phyloP scores from a whole-genome alignment of 331 rosid species.

The Malus hybrid region DNA sequence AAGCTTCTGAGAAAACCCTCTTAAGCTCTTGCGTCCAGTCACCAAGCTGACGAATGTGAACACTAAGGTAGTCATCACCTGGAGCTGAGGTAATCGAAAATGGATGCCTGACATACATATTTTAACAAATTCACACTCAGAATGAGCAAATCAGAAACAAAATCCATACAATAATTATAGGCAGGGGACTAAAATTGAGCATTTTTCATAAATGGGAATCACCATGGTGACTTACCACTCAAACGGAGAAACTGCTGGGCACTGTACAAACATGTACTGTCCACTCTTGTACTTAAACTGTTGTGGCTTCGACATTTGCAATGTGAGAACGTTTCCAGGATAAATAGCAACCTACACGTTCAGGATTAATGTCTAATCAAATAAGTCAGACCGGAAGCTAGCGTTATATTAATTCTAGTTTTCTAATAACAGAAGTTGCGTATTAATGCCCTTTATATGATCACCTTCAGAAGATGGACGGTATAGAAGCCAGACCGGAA shows the following conservation, averaged over 20 bases:
- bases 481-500: slow-evolving; percentile 83
- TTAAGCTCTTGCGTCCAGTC: slow-evolving; percentile 99
- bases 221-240: slow-evolving; percentile 62
- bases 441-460: slow-evolving; percentile 1
- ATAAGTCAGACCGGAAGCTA: neutral
- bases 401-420: neutral
- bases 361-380: neutral
- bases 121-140: neutral
- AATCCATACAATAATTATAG: neutral
- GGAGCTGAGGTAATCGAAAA: slow-evolving; percentile 99
- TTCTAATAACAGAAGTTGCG: neutral
- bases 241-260: slow-evolving; percentile 92
- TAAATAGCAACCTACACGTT: slow-evolving; percentile 78
- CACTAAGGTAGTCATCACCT: slow-evolving; percentile 92
- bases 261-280: slow-evolving; percentile 98
- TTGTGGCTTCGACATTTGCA: slow-evolving; percentile 98
- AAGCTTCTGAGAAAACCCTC: slow-evolving; percentile 84
- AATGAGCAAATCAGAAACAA: neutral
- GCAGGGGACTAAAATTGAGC: neutral
- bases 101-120: slow-evolving; percentile 70
- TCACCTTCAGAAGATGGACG: slow-evolving; percentile 81
- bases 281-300: slow-evolving; percentile 94
- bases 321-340: slow-evolving; percentile 92
- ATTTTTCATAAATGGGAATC: neutral
- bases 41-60: slow-evolving; percentile 97